These are phyloP conservation scores for Shiraia sp. DNA, from an alignment of 2,329 filamentous ascomycete genomes.

Conservation along the genomic window DNA sequence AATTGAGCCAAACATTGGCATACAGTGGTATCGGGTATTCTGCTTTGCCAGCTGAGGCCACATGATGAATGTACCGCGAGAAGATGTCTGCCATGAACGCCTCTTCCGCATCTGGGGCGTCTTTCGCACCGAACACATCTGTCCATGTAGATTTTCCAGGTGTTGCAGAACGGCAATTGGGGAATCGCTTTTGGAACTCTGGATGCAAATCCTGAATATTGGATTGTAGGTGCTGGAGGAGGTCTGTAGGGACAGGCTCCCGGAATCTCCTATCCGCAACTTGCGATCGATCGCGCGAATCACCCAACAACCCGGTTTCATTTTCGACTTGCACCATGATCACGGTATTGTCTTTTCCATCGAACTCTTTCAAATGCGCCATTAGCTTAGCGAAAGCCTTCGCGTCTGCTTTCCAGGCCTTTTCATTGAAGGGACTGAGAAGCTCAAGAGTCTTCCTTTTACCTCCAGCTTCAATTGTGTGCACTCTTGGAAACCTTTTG, in stretches of 20 bases:
- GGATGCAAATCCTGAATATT: conserved; percentile 17
- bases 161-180: conserved; percentile 13
- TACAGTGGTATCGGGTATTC: conserved; percentile 51
- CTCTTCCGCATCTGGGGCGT: conserved; percentile 45
- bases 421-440: conserved; percentile 40
- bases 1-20: conserved; percentile 54
- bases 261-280: conserved; percentile 50
- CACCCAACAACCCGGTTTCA: conserved; percentile 57
- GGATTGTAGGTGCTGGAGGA: conserved; percentile 36
- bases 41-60: conserved; percentile 48
- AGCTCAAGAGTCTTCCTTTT: conserved; percentile 25
- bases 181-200: conserved; percentile 36
- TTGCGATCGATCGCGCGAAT: conserved; percentile 54
- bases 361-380: conserved; percentile 49
- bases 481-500: conserved; percentile 35
- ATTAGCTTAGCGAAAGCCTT: conserved; percentile 48
- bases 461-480: conserved; percentile 23
- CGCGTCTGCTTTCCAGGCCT: conserved; percentile 42
- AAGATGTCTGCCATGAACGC: conserved; percentile 56
- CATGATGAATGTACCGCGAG: conserved; percentile 47
- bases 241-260: conserved; percentile 42
- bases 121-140: conserved; percentile 46
- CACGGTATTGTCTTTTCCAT: conserved; percentile 54
- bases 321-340: conserved; percentile 64
- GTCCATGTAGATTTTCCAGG: conserved; percentile 40